A percentile compares a stretch with the other conserved stretches of the same genome.
These are phyloP conservation scores for Eucalyptus melliodora DNA, from an alignment of 345 rosid genomes.

Conservation along the genomic window DNA sequence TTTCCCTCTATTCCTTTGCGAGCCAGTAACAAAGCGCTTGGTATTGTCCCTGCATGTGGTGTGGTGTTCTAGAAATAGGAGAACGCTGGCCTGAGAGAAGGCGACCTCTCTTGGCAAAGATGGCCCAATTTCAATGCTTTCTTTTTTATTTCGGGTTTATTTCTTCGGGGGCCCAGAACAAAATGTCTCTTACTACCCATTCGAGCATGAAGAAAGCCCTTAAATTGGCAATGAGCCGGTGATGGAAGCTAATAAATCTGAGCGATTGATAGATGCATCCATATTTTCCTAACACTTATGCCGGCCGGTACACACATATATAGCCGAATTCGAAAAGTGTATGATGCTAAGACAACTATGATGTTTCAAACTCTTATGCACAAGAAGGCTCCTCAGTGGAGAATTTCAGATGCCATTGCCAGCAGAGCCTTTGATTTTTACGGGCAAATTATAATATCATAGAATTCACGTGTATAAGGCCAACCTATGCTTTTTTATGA, in stretches of 20 bases:
- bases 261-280: neutral
- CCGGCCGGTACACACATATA: neutral
- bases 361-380: neutral
- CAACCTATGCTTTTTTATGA: neutral
- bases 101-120: too few relatives aligned
- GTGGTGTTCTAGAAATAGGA: too few relatives aligned
- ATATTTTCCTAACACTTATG: neutral
- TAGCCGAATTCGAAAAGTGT: neutral
- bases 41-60: too few relatives aligned
- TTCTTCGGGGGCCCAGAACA: conserved; percentile 10
- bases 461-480: neutral
- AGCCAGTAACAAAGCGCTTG: too few relatives aligned
- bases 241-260: neutral
- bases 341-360: neutral
- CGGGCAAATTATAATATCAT: neutral
- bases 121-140: too few relatives aligned
- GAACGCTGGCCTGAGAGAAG: too few relatives aligned
- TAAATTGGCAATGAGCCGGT: too few relatives aligned
- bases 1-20: too few relatives aligned
- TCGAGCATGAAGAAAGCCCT: neutral
- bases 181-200: conserved; percentile 9
- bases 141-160: too few relatives aligned
- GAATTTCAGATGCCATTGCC: neutral
- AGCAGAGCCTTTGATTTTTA: neutral
- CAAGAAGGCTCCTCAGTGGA: neutral